These are phyloP conservation scores for Neoboletus subvelutipes DNA, from an alignment of 768 basidiomycete species.

Conservation along the genomic window DNA sequence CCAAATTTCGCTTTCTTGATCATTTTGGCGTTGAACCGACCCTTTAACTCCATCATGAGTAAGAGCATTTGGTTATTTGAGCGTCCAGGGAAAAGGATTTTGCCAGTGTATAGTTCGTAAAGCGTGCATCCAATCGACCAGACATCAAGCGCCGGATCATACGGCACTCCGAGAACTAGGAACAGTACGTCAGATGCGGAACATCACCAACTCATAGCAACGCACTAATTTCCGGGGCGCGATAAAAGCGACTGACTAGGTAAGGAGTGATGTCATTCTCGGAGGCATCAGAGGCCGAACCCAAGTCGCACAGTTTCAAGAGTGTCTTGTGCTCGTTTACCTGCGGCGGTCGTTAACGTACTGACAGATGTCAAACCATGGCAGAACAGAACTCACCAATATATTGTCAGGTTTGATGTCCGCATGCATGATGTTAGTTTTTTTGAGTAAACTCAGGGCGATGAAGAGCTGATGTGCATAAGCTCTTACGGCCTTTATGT, in stretches of 20 bases:
- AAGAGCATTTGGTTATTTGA: conserved; percentile 98
- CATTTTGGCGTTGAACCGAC: conserved; percentile 89
- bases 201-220: conserved; percentile 14
- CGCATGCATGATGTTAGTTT: conserved; percentile 94
- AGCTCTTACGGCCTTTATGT: conserved; percentile 96
- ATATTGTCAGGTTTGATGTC: conserved; percentile 99
- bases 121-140: conserved; percentile 98
- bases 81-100: conserved; percentile 95
- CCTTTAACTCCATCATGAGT: conserved; percentile 97
- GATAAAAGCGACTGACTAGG: conserved; percentile 95
- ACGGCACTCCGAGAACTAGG: conserved; percentile 90
- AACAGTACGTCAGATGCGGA: conserved; percentile 16
- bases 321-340: conserved; percentile 94
- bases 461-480: conserved; percentile 97
- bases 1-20: conserved; percentile 95
- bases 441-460: conserved; percentile 77
- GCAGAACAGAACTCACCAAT: conserved; percentile 57
- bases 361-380: conserved; percentile 12
- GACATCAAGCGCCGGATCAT: conserved; percentile 89
- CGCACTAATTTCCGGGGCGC: conserved; percentile 97
- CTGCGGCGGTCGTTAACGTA: conserved; percentile 40
- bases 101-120: conserved; percentile 94
- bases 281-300: conserved; percentile 92
- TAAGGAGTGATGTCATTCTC: conserved; percentile 99
- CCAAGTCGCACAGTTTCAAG: conserved; percentile 93